Evolutionary conservation across 2,329 filamentous ascomycete species (phyloP), one percentile per base, ranked within the genome.

Genomic region (Nemania sp.): DNA sequence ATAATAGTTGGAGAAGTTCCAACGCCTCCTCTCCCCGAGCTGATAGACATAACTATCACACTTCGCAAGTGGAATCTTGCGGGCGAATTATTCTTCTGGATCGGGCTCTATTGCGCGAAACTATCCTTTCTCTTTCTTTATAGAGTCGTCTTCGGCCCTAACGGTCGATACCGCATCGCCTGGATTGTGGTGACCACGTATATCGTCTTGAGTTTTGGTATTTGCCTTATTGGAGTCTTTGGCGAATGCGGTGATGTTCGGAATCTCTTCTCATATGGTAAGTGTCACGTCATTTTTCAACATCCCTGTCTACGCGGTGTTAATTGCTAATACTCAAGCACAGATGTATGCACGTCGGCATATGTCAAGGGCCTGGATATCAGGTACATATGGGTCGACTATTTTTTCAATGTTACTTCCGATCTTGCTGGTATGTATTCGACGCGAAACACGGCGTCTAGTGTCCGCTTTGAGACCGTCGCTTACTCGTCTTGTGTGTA

Each of bases 81-180:
- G 2, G 9, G 12, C 9, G 20, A 58, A n/a, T 52, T 42, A 2
- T 24, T 59, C 4, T 63, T 63, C 42, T 63, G 54, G 57, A 58
- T 46, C 9, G 49, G 44, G 20, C 50, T 63, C 8, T 58, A 45
- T 12, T 60, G 33, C 23, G 52, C 60, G 2, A 63, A 61, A 33
- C 22, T 61, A n/a, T 63, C 59, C 5, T 61, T 61, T 36, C 55
- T 63, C 48, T 59, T 61, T 17, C 50, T 63, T 1, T 63, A 63
- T 36, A 24, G 51, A 17, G 6, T 44, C 12, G 37, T 57, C 6
- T 36, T 59, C 22, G 41, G 50, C n/a, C 12, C 15, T 14, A 34
- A 20, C 8, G 14, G 24, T 6, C n/a, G 30, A 17, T 37, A 34
- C 14, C 37, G 23, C 14, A 5, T 39, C 20, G 31, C 28, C 42